phyloP scores from a whole-genome alignment of 179 eudicot species.

The Spinacia oleracea region DNA sequence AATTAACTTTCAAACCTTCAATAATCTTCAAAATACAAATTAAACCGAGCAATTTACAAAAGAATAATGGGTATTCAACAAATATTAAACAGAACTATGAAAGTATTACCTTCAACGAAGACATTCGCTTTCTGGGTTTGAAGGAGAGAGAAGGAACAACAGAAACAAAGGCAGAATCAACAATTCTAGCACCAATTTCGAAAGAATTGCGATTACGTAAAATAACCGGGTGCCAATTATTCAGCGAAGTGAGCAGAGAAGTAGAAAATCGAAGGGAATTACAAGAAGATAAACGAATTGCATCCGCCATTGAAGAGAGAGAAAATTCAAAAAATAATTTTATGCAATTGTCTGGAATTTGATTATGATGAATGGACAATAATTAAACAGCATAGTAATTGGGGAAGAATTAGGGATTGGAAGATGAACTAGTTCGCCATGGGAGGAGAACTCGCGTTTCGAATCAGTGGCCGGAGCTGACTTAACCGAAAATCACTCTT shows the following conservation, averaged over 20 bases:
- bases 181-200: slow-evolving; percentile 37
- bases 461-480: slow-evolving; percentile 8
- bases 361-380: background rate
- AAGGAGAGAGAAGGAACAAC: slow-evolving; percentile 36
- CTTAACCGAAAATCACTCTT: background rate
- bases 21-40: too few relatives aligned
- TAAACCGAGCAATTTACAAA: too few relatives aligned
- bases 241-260: slow-evolving; percentile 40
- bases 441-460: background rate
- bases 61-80: too few relatives aligned
- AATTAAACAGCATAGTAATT: background rate
- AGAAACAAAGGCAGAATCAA: slow-evolving; percentile 31
- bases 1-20: too few relatives aligned
- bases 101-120: slow-evolving; percentile 54
- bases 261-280: slow-evolving; percentile 43
- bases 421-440: background rate
- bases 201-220: slow-evolving; percentile 33
- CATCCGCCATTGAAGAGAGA: slow-evolving; percentile 62
- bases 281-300: slow-evolving; percentile 47
- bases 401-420: background rate
- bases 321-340: background rate
- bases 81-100: background rate
- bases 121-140: slow-evolving; percentile 41
- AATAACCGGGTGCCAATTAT: slow-evolving; percentile 36
- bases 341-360: background rate